Base-by-base conservation (phyloP, 805 yeast genomes). In the Suhomyces sp. region DNA sequence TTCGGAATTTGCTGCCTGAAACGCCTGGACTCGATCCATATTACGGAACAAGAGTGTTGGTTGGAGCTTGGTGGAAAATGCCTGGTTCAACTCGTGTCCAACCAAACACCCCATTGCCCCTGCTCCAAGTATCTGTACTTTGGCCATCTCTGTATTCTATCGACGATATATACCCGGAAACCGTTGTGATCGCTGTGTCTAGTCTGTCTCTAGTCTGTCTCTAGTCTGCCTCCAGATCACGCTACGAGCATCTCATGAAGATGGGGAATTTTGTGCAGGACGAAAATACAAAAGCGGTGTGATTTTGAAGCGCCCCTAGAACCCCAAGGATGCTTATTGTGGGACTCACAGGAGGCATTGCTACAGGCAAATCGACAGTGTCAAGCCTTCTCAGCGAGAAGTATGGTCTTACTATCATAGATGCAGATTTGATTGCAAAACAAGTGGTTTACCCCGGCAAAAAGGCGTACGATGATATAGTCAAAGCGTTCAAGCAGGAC, bases 331-430 rank as follows among this genome's bases (percentile, higher is more conserved):
- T 94, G 99, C 79, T 94, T 45, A 79, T 94, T 31, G 80, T 94
- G 5, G 99, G 99, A 1, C 79, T 94, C n/a, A 94, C 99, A 0
- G 99, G 99, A 1, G 97, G 97, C 1, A 94, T 94, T 48, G 97
- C 97, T 5, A 81, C 94, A n/a, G 99, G 99, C 2, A 94, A 94
- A 64, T 87, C 96, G 17, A 93, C 98, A 0, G 97, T 89, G 0
- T 89, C 97, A 0, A 64, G 71, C 15, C 68, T 80, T 35, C 70
- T 94, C 9, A 56, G 67, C 4, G 79, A 81, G 8, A 70, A 81
- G 9, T 78, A 85, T 62, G 64, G 74, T 1, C 54, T 88, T 5
- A 78, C 87, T 0, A 69, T 94, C 1, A 78, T 94, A 1, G 99
- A 94, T 72, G 98, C 99, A 1, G 99, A 94, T 67, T 67, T 81